Percentiles rank a stretch among this genome's conserved stretches.
phyloP scores from a whole-genome alignment of 352 stramenopile species.

The Phytophthora pseudosyringae region DNA sequence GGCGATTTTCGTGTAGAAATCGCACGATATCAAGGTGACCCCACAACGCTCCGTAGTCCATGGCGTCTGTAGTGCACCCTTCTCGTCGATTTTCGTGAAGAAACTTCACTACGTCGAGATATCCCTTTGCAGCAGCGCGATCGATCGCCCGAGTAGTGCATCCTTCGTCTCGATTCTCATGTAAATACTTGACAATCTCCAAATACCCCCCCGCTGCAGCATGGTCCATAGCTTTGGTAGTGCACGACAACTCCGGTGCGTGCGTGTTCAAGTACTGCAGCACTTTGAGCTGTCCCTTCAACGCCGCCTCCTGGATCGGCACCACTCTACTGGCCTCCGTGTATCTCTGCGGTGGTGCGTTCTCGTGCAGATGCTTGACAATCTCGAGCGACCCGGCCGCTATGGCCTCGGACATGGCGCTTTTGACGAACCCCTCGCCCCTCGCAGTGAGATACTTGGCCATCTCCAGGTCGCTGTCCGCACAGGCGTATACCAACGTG shows the following conservation, averaged over 20 bases:
- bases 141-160: slow-evolving; percentile 41
- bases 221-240: slow-evolving; percentile 38
- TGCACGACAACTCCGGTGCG: slow-evolving; percentile 34
- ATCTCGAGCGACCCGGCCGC: slow-evolving; percentile 49
- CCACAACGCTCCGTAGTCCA: slow-evolving; percentile 59
- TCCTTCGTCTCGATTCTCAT: slow-evolving; percentile 35
- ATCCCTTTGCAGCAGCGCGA: slow-evolving; percentile 34
- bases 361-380: slow-evolving; percentile 56
- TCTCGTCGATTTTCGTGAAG: slow-evolving; percentile 36
- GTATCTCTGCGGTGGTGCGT: slow-evolving; percentile 42
- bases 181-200: slow-evolving; percentile 36
- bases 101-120: slow-evolving; percentile 38
- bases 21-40: slow-evolving; percentile 50
- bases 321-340: slow-evolving; percentile 56
- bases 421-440: slow-evolving; percentile 63
- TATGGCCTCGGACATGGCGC: slow-evolving; percentile 58
- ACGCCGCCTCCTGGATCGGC: slow-evolving; percentile 42
- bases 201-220: slow-evolving; percentile 35
- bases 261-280: slow-evolving; percentile 43
- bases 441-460: slow-evolving; percentile 51
- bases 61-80: slow-evolving; percentile 59
- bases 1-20: slow-evolving; percentile 61
- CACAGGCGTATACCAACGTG: slow-evolving; percentile 50
- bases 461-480: slow-evolving; percentile 54
- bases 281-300: slow-evolving; percentile 40